Evolutionary conservation across 2,329 filamentous ascomycete species (phyloP), one percentile per base, ranked within the genome.

Genomic region (Camillea tinctor): DNA sequence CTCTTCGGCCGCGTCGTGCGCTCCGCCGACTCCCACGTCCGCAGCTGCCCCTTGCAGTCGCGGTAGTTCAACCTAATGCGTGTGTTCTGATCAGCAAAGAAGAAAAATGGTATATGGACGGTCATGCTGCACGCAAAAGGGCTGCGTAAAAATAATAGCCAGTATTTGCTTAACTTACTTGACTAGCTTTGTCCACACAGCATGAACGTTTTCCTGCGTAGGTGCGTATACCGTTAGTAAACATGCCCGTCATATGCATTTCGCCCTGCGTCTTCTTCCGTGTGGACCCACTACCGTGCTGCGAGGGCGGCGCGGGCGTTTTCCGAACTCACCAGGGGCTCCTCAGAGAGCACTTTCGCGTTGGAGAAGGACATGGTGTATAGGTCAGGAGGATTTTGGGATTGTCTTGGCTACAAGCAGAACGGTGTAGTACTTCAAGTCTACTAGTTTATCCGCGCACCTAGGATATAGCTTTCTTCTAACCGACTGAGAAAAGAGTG

Each of bases 11-110:
- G 84, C 0, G 89, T 92, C 26, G 81, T 81, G n/a, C 90, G 84
- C 73, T 91, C 87, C 17, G 87, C 87, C 0, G 87, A 89, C 71
- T 93, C 89, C 89, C 89, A 92, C 26, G 82, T 85, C 56, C 89
- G 81, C 0, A 77, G 73, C 17, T 77, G 76, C 65, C 85, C 86
- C 36, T 81, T 79, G 20, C 86, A 83, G 69, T 92, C 89, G 58
- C 79, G 77, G 72, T 92, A 93, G 36, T 80, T 83, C 64, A 86
- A 82, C 69, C 85, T 87, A 50, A 6, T 20, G 17, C 36, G 36
- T 13, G 36, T 15, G 15, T 17, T n/a, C 11, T 21, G 56, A 65
- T 24, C 3, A 7, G 26, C 1, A 68, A 56, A 55, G 61, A 19
- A 44, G 22, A 23, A 2, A 15, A 48, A 15, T 11, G 44, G 26